phyloP scores from a whole-genome alignment of 169 alveolate genomes.

The Plasmodium reichenowi region DNA sequence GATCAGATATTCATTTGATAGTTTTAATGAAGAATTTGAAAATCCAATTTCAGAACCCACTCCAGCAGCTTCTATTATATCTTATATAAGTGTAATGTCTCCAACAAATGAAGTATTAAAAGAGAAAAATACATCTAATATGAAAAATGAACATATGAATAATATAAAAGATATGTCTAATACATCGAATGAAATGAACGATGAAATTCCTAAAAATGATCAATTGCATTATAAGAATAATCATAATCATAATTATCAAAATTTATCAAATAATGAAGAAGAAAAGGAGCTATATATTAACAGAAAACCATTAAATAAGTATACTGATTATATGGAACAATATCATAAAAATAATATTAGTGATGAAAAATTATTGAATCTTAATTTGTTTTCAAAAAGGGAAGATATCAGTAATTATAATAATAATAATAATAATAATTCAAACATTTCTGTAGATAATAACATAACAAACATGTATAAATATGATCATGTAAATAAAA shows the following conservation, averaged over 20 bases:
- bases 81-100: constrained; percentile 34
- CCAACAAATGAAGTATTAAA: constrained; percentile 10
- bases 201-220: not conserved
- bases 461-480: not conserved
- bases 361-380: not conserved
- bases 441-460: not conserved
- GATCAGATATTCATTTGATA: constrained; percentile 37
- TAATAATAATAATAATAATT: not conserved
- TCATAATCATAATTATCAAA: not conserved
- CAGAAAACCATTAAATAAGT: not conserved
- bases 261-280: not conserved
- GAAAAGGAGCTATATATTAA: not conserved
- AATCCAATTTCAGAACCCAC: constrained; percentile 59
- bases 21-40: constrained; percentile 72
- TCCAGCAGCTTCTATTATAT: constrained; percentile 60
- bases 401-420: not conserved
- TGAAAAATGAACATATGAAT: not conserved
- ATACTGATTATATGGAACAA: not conserved
- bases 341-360: not conserved
- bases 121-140: not conserved
- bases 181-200: not conserved
- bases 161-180: not conserved
- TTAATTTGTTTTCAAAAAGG: not conserved
- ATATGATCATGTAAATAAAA: constrained; percentile 15
- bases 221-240: not conserved